Evolutionary conservation across 352 stramenopile genomes (phyloP), one percentile per base, ranked within the genome.

Genomic region (Phytophthora pluvialis): DNA sequence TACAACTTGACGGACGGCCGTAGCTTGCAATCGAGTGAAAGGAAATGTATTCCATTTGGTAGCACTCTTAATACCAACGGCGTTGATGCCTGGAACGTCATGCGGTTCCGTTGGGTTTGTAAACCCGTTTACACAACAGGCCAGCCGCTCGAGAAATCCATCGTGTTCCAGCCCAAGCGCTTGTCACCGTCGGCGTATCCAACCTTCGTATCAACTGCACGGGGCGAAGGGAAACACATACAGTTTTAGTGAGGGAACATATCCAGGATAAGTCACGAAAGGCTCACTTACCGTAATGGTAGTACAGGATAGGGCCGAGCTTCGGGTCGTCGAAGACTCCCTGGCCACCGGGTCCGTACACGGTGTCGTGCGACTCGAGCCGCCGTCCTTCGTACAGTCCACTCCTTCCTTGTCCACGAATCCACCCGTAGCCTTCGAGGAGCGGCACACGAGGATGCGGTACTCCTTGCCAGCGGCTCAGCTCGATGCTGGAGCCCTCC

Each of bases 171-270:
- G 42, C 76, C 76, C 45, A 84, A 84, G 15, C 47, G 52, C 48
- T 84, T 84, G 56, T 80, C 45, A 6, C 76, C 76, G 39, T 84
- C 76, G 4, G 66, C 66, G 31, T 84, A 84, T 3, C 76, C 76
- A 16, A 77, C 54, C 1, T 18, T 60, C 16, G 76, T 81, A 47
- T 84, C 70, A 21, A 84, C 76, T 83, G 31, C 13, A 53, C n/a
- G 0, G 5, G 16, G 5, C 28, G 28, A 46, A n/a, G 26, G 10
- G n/a, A 49, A 8, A 31, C n/a, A 33, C 50, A 35, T 21, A 21
- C 21, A 21, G 21, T 21, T 21, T 59, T 16, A 53, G 26, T 4
- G 25, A 42, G 21, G 5, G 8, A 43, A 18, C n/a, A 39, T 1
- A 9, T 26, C 13, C 32, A 28, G 5, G 33, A 31, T n/a, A 33